Base-by-base conservation (phyloP, 176 grass and related monocot genomes). In the Guadua angustifolia region DNA sequence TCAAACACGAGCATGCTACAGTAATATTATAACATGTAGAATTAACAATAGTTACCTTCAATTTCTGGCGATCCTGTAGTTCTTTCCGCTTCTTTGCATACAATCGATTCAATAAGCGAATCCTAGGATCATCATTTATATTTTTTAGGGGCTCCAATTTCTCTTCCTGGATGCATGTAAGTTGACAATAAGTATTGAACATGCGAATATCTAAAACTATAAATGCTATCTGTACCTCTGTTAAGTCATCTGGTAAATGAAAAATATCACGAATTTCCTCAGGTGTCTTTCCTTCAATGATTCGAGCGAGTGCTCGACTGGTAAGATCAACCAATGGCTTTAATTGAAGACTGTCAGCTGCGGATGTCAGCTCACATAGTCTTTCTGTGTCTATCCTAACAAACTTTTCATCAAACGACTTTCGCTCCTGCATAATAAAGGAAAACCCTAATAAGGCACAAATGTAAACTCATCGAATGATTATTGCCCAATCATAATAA, bases 81-180 rank as follows among this genome's bases (percentile, higher is more conserved):
- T 99, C 93, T 88, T 99, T 99, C 75, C 97, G 81, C 79, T 99
- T 99, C 85, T 95, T 99, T 69, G 97, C 97, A 83, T 99, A 99
- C 74, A 99, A 86, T 60, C 97, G 89, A 79, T 99, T 99, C 74
- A 99, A 90, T 81, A 99, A 79, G 29, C 97, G 89, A 79, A 99
- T 99, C 74, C 97, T 91, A 71, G 93, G 93, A 86, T 99, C 97
- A 79, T 96, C 97, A 71, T 96, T 99, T 85, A 92, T 83, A 91
- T 99, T 99, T 80, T 99, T 99, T 71, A 99, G 79, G 42, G 97
- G 97, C 84, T 99, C 97, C 84, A 99, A 92, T 87, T 99, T 99
- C 90, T 99, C 97, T 91, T 99, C 97, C 97, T 99, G 89, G 58
- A 85, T 85, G 82, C 18, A 90, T 44, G 55, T 2, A 86, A 92